A percentile compares a stretch with the other conserved stretches of the same genome.
Conservation (phyloP, 2,329 filamentous ascomycete genomes). For the Penicillium sp. region DNA sequence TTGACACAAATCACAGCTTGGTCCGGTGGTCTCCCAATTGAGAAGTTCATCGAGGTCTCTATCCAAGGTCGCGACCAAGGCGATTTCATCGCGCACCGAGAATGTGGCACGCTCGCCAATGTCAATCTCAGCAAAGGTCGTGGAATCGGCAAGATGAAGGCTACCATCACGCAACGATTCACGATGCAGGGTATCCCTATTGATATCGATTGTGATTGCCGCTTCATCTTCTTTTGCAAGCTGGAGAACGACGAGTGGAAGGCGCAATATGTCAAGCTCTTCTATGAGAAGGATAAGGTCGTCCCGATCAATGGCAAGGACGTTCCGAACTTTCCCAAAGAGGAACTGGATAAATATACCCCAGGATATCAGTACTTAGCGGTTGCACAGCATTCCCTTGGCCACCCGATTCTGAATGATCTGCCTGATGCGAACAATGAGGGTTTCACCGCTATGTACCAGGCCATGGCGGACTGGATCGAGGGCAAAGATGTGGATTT, state of each 20-base stretch:
- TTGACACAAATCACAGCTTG: slow-evolving; percentile 32
- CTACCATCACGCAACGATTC: slow-evolving; percentile 48
- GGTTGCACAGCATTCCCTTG: not conserved
- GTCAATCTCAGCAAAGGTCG: slow-evolving; percentile 37
- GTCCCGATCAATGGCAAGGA: slow-evolving; percentile 42
- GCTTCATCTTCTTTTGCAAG: slow-evolving; percentile 46
- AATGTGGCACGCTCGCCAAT: slow-evolving; percentile 42
- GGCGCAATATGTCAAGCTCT: slow-evolving; percentile 44
- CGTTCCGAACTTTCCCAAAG: slow-evolving; percentile 40
- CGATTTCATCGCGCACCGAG: slow-evolving; percentile 54
- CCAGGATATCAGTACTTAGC: slow-evolving; percentile 44
- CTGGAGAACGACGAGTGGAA: slow-evolving; percentile 41
- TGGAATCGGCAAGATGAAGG: slow-evolving; percentile 49
- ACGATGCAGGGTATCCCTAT: slow-evolving; percentile 39
- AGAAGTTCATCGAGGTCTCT: slow-evolving; percentile 47
- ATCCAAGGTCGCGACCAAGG: slow-evolving; percentile 48
- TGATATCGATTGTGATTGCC: slow-evolving; percentile 46
- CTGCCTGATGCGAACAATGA: not conserved
- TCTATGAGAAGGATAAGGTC: slow-evolving; percentile 52
- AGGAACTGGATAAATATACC: slow-evolving; percentile 39
- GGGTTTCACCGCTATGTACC: not conserved
- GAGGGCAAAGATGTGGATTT: not conserved
- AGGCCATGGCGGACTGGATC: not conserved
- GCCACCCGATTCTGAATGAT: not conserved
- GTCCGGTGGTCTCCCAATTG: slow-evolving; percentile 42